These are phyloP conservation scores for Arachis hypogaea DNA, from an alignment of 306 rosid species.

Conservation along the genomic window DNA sequence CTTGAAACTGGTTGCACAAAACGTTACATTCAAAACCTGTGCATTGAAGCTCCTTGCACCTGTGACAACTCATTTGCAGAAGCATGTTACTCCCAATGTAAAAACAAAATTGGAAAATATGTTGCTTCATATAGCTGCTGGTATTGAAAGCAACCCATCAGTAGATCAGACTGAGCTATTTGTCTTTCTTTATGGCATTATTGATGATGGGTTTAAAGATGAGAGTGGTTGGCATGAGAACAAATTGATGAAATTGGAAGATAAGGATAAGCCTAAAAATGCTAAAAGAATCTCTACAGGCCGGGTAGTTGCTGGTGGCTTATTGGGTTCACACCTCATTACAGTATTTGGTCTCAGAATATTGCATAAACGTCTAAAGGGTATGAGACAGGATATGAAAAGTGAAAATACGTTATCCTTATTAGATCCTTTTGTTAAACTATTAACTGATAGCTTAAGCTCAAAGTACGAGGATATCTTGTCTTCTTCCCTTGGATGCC, in stretches of 20 bases:
- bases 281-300: constrained; percentile 53
- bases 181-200: constrained; percentile 66
- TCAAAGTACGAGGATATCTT: constrained; percentile 91
- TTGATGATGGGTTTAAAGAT: constrained; percentile 72
- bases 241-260: constrained; percentile 36
- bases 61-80: constrained; percentile 65
- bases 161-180: constrained; percentile 76
- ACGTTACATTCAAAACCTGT: constrained; percentile 69
- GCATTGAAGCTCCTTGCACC: constrained; percentile 75
- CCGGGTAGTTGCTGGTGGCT: constrained; percentile 50
- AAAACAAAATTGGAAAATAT: constrained; percentile 80
- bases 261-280: constrained; percentile 34
- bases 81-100: constrained; percentile 64
- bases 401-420: constrained; percentile 55
- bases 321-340: constrained; percentile 73
- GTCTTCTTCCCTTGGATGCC: constrained; percentile 79
- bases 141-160: constrained; percentile 82
- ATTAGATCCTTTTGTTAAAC: constrained; percentile 78
- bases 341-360: constrained; percentile 81
- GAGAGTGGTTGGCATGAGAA: constrained; percentile 58
- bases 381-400: constrained; percentile 51
- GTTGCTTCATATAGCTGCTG: constrained; percentile 76
- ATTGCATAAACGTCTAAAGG: constrained; percentile 68
- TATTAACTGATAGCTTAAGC: constrained; percentile 61
- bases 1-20: constrained; percentile 76